Percentiles rank a stretch among this genome's conserved stretches.
Conservation (phyloP, 163 green algal genomes). For the Scenedesmus sp. region DNA sequence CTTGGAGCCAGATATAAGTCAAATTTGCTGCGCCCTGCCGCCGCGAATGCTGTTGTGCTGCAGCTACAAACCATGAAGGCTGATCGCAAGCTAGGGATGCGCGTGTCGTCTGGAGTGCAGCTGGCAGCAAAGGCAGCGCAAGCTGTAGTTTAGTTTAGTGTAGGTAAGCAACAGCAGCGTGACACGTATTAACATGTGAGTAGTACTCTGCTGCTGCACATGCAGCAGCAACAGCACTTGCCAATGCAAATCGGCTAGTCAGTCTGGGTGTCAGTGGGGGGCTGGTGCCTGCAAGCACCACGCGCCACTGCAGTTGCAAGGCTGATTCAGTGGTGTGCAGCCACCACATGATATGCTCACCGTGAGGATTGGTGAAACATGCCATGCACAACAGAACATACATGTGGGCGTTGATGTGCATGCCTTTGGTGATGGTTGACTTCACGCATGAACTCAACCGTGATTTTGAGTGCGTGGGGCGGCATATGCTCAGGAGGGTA, state of each 20-base stretch:
- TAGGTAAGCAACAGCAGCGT: background rate
- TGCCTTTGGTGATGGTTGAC: background rate
- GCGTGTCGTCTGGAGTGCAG: constrained; percentile 51
- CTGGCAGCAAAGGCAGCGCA: constrained; percentile 22
- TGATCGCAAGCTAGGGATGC: constrained; percentile 37
- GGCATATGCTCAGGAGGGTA: no score
- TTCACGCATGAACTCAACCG: background rate
- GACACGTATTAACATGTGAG: background rate
- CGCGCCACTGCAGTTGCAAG: no score
- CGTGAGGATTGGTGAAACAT: background rate
- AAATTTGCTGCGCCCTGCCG: background rate
- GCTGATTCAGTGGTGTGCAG: background rate
- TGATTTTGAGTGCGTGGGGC: background rate
- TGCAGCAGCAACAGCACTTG: background rate
- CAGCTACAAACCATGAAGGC: constrained; percentile 50
- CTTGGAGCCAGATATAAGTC: background rate
- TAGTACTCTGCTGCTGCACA: background rate
- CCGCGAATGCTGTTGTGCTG: background rate
- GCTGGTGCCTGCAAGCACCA: background rate
- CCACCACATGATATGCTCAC: background rate
- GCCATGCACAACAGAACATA: background rate
- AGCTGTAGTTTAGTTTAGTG: constrained; percentile 8
- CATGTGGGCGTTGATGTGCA: background rate
- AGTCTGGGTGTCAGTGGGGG: background rate
- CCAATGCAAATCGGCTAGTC: background rate